These are phyloP conservation scores for Oryza punctata DNA, from an alignment of 176 grass and related monocot species.

Conservation along the genomic window DNA sequence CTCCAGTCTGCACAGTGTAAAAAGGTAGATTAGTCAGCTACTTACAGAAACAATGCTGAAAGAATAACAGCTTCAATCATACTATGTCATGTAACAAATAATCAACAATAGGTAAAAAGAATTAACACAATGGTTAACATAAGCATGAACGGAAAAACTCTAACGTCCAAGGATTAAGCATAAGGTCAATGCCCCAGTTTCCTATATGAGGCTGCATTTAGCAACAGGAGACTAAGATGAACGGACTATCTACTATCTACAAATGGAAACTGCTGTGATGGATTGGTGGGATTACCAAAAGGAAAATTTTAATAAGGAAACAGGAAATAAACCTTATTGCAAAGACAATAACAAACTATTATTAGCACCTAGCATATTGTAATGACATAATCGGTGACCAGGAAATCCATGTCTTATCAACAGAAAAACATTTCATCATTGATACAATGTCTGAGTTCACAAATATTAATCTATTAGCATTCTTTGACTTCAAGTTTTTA, in stretches of 20 bases:
- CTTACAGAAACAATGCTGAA: conserved; percentile 31
- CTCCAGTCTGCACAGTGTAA: conserved; percentile 66
- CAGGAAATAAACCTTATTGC: not conserved
- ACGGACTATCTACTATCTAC: not conserved
- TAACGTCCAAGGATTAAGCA: conserved; percentile 15
- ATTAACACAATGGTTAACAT: conserved; percentile 3
- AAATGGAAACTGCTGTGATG: not conserved
- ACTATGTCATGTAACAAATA: conserved; percentile 2
- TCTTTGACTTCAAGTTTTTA: not conserved
- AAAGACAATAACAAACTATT: conserved; percentile 1
- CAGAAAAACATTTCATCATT: not conserved
- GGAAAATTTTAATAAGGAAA: conserved; percentile 5
- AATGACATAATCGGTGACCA: conserved; percentile 14
- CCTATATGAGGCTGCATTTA: conserved; percentile 5
- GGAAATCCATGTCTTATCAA: not conserved
- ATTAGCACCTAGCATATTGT: conserved; percentile 12
- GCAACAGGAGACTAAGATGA: conserved; percentile 25
- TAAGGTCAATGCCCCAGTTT: conserved; percentile 18
- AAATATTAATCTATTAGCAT: not conserved
- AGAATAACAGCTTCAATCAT: conserved; percentile 12
- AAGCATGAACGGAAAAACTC: not conserved
- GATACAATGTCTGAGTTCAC: conserved; percentile 3
- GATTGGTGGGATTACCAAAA: not conserved
- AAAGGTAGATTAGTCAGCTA: conserved; percentile 40
- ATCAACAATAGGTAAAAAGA: conserved; percentile 19